These are phyloP conservation scores for Thelonectria olida DNA, from an alignment of 2,329 filamentous ascomycete species.

Conservation along the genomic window DNA sequence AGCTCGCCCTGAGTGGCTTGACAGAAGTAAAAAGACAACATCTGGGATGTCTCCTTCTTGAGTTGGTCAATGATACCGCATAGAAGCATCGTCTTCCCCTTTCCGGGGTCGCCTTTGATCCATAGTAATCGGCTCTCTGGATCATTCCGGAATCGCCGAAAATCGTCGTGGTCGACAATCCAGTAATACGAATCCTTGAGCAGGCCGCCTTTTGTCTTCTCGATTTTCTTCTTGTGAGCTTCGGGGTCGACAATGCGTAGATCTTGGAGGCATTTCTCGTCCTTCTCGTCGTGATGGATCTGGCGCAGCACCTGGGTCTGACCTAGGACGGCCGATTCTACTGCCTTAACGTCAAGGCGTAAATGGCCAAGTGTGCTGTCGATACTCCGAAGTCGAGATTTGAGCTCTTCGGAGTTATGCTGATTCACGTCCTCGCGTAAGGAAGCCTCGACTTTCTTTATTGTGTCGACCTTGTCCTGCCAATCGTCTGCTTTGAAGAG, in stretches of 20 bases:
- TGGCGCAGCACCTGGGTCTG: not conserved
- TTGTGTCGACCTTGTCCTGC: not conserved
- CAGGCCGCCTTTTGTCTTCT: not conserved
- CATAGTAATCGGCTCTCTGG: not conserved
- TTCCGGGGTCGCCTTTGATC: not conserved
- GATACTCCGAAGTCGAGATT: not conserved
- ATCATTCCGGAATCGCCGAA: not conserved
- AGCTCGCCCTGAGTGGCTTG: no score
- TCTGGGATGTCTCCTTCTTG: no score
- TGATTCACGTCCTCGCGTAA: not conserved
- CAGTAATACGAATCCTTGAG: not conserved
- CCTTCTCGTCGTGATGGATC: not conserved
- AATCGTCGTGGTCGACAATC: not conserved
- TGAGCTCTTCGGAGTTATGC: not conserved
- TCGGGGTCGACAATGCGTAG: not conserved
- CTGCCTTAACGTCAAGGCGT: not conserved
- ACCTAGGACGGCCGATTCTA: not conserved
- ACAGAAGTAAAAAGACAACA: no score
- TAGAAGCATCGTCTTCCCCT: slow-evolving; percentile 6
- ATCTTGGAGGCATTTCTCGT: not conserved
- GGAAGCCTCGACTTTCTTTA: slow-evolving; percentile 1
- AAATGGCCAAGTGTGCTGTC: not conserved
- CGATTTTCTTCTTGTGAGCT: not conserved
- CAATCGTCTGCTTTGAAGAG: slow-evolving; percentile 4
- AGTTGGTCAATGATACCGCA: slow-evolving; percentile 6